Conservation (phyloP, 805 yeast genomes). For the Priceomyces haplophilus region DNA sequence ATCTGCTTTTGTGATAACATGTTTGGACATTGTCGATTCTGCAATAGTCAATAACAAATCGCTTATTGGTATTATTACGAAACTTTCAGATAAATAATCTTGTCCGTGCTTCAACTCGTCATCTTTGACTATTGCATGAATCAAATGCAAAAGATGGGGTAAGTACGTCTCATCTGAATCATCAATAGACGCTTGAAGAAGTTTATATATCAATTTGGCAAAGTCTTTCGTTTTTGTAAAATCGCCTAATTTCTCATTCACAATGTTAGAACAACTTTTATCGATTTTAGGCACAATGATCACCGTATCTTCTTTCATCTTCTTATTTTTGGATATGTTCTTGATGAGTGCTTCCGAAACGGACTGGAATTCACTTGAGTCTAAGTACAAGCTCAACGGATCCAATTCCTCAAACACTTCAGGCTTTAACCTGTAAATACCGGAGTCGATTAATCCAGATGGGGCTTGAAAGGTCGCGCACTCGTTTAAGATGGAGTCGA, state of each 20-base stretch:
- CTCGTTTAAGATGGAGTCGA: constrained; percentile 55
- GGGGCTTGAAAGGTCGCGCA: constrained; percentile 67
- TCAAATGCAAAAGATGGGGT: constrained; percentile 60
- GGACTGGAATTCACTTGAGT: constrained; percentile 49
- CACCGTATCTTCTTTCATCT: constrained; percentile 38
- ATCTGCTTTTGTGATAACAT: constrained; percentile 54
- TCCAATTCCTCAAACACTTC: constrained; percentile 56
- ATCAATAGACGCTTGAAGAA: constrained; percentile 52
- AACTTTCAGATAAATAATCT: constrained; percentile 40
- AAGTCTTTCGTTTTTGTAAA: constrained; percentile 52
- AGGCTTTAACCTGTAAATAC: constrained; percentile 66
- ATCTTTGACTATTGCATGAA: constrained; percentile 62
- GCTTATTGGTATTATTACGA: constrained; percentile 54
- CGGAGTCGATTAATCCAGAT: constrained; percentile 51
- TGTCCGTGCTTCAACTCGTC: constrained; percentile 43
- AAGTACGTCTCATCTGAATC: constrained; percentile 52
- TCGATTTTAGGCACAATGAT: constrained; percentile 48
- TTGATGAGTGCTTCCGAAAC: constrained; percentile 47
- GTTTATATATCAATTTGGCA: constrained; percentile 55
- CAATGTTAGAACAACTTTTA: constrained; percentile 28
- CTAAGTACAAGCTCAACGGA: constrained; percentile 51
- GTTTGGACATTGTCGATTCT: constrained; percentile 48
- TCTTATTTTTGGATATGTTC: constrained; percentile 37
- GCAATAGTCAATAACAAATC: constrained; percentile 52
- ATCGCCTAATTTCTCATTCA: constrained; percentile 41